A percentile compares a stretch with the other conserved stretches of the same genome.
These are phyloP conservation scores for Omphalea diandra DNA, from an alignment of 441 rosid species.

Conservation along the genomic window DNA sequence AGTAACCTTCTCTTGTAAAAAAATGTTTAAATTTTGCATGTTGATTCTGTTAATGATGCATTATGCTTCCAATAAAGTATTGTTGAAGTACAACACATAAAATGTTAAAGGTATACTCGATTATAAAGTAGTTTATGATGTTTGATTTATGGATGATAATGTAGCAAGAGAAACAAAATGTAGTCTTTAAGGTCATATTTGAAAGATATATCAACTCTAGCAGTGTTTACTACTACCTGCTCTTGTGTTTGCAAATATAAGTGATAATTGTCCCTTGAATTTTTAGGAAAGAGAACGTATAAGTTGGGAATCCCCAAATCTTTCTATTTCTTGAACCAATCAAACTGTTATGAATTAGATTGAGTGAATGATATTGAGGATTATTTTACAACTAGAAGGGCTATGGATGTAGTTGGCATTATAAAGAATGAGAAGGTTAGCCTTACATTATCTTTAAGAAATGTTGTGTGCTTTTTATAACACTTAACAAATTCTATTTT, in stretches of 20 bases:
- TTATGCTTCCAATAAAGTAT: no score
- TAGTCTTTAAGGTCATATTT: no score
- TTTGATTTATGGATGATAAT: no score
- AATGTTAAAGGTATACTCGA: no score
- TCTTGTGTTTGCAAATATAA: slow-evolving; percentile 17
- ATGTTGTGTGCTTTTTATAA: slow-evolving; percentile 22
- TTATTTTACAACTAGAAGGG: slow-evolving; percentile 97
- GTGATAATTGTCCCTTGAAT: slow-evolving; percentile 21
- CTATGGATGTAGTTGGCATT: slow-evolving; percentile 99
- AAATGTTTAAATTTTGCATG: no score
- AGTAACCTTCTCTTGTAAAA: no score
- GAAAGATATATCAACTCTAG: not conserved
- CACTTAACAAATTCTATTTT: slow-evolving; percentile 24
- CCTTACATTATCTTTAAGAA: slow-evolving; percentile 20
- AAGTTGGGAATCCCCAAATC: slow-evolving; percentile 72
- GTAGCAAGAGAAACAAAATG: no score
- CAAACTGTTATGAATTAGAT: slow-evolving; percentile 78
- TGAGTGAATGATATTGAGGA: slow-evolving; percentile 91
- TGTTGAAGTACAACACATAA: no score
- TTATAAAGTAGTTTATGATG: no score
- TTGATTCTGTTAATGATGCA: no score
- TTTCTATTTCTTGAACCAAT: slow-evolving; percentile 91
- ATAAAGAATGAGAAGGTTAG: slow-evolving; percentile 94
- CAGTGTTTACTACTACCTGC: not conserved
- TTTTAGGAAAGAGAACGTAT: slow-evolving; percentile 79